These are phyloP conservation scores for Cantharellus anzutake DNA, from an alignment of 768 basidiomycete species.

Conservation along the genomic window DNA sequence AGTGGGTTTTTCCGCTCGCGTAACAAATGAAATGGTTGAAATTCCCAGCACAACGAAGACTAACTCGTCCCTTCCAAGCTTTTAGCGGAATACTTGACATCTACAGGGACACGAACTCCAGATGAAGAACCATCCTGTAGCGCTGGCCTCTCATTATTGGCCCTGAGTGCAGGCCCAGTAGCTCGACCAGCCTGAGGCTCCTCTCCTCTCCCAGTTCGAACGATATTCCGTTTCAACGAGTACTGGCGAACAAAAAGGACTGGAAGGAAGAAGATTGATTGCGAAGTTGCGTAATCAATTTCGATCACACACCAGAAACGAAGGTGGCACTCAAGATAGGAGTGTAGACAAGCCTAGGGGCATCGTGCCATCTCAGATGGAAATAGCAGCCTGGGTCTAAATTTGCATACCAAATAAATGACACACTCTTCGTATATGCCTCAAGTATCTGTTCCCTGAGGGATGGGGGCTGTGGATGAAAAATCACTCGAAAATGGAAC, in stretches of 20 bases:
- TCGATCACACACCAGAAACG: not conserved
- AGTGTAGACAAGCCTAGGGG: not conserved
- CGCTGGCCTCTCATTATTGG: too few species aligned
- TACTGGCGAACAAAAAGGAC: not conserved
- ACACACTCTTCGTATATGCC: conserved; percentile 6
- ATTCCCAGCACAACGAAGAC: too few species aligned
- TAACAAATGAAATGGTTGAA: too few species aligned
- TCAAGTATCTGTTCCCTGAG: conserved; percentile 6
- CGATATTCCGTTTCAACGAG: not conserved
- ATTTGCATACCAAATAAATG: conserved; percentile 4
- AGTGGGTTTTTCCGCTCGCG: too few species aligned
- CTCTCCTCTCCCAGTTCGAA: not conserved
- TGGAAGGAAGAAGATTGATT: not conserved
- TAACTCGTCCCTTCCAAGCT: too few species aligned
- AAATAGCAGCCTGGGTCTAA: not conserved
- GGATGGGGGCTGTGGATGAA: not conserved
- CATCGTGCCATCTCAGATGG: not conserved
- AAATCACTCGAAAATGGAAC: not conserved
- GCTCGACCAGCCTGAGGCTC: too few species aligned
- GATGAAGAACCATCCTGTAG: too few species aligned
- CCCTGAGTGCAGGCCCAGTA: too few species aligned
- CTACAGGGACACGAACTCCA: too few species aligned
- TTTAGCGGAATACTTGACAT: too few species aligned
- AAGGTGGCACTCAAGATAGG: not conserved
- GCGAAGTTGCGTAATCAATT: not conserved